Percentiles rank a stretch among this genome's conserved stretches.
Conservation (phyloP, 2,329 filamentous ascomycete species). For the Aspergillus hortae region DNA sequence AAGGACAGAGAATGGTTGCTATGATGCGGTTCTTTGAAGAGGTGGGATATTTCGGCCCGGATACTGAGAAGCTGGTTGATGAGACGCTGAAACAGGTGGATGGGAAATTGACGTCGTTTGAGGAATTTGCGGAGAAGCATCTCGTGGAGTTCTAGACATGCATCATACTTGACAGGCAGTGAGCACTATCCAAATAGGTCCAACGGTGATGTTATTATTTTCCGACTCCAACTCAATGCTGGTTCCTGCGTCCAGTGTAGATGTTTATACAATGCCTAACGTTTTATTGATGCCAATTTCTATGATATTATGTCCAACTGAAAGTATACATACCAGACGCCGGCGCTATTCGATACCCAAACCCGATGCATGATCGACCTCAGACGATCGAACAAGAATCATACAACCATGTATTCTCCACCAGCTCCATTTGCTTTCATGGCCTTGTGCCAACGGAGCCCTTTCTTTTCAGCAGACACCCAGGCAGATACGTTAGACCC, state of each 20-base stretch:
- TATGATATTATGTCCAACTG: too few relatives aligned
- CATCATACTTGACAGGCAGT: too few relatives aligned
- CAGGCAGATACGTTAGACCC: conserved; percentile 1
- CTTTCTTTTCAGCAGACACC: conserved; percentile 15
- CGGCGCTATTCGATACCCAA: too few relatives aligned
- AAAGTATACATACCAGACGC: too few relatives aligned
- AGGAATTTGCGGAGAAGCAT: conserved; percentile 28
- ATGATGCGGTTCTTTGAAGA: conserved; percentile 29
- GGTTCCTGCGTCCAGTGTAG: too few relatives aligned
- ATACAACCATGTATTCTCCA: conserved; percentile 40
- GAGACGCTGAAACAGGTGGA: conserved; percentile 25
- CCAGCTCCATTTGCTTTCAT: conserved; percentile 36
- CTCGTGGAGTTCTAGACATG: background rate
- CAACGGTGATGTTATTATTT: too few relatives aligned
- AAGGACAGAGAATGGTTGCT: conserved; percentile 12
- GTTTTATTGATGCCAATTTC: too few relatives aligned
- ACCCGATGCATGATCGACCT: too few relatives aligned
- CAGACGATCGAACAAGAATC: conserved; percentile 1
- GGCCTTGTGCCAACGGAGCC: conserved; percentile 36
- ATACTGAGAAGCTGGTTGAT: conserved; percentile 26
- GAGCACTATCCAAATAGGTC: too few relatives aligned
- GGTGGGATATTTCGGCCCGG: conserved; percentile 36
- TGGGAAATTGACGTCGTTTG: conserved; percentile 33
- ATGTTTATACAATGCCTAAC: too few relatives aligned
- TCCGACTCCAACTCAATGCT: too few relatives aligned